Evolutionary conservation across 1,284 basidiomycete species (phyloP), one percentile per base, ranked within the genome.

Genomic region (Bondarzewia mesenterica): DNA sequence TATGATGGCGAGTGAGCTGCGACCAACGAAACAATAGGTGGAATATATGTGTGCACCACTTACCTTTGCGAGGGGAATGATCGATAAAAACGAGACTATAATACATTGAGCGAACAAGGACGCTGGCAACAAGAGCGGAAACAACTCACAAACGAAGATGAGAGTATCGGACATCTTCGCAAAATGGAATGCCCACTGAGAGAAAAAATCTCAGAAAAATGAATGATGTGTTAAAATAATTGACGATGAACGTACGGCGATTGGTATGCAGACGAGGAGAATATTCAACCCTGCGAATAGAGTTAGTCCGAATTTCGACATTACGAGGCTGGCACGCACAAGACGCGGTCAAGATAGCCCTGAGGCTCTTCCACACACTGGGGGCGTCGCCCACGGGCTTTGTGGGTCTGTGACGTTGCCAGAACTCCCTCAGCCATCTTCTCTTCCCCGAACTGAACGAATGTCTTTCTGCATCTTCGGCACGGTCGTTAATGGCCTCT

Each of bases 31-130:
- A 44, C 16, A 26, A 44, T 14, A 16, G 18, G 18, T 32, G 43
- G 14, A 12, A 14, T 42, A 14, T 20, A 42, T 7, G n/a, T n/a
- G n/a, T n/a, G n/a, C n/a, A n/a, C n/a, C n/a, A 57, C 63, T 27
- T 48, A 81, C 84, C 69, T 85, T 83, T 16, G 91, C 91, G 5
- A 87, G 68, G 8, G 85, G 85, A 57, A 88, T 76, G 44, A 88
- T 85, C 4, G 84, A 74, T 43, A 87, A 63, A 59, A 91, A 85
- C 2, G 81, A 79, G 56, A 83, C 84, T 87, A 52, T 15, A 14
- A 6, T 25, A 16, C 6, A 16, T 12, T 5, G 42, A 32, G 46
- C 50, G 15, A 56, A 42, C 44, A 21, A 35, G 4, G 12, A 15
- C 23, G 22, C n/a, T 18, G 18, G n/a, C 6, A 22, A 40, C 32